Base-by-base conservation (phyloP, 176 grass and related monocot species). In the Musa troglodytarum region DNA sequence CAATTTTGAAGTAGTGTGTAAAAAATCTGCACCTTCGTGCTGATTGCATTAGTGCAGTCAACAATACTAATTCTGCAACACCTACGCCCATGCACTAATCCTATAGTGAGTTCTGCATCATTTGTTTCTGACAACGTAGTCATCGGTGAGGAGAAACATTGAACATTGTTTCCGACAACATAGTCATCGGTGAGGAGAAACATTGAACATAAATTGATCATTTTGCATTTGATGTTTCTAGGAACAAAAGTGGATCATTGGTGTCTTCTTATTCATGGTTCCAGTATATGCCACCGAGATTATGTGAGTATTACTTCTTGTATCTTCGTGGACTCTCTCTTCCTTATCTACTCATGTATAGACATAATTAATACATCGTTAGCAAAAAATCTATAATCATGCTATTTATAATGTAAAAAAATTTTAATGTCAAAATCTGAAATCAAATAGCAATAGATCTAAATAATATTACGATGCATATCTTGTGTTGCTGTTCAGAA, bases 221-320 rank as follows among this genome's bases (percentile, higher is more conserved):
- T 19, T 43, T 29, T 57, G 16, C 54, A 57, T 49, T 43, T 20
- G 49, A 15, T 52, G 2, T 70, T 69, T 90, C 24, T 84, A 97
- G 90, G 93, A 92, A 52, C 93, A 97, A 76, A 92, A 92, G 70
- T 97, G 93, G 93, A 90, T 92, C 76, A 88, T 97, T 52, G 83
- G 28, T 29, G 28, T 29, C 28, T 29, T 97, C 17, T 68, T 90
- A 49, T 97, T 97, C 58, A 92, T 97, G 87, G 93, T 22, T 22
- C 22, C 22, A 22, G 22, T 22, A 22, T 22, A 92, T 75, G 93
- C 90, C 49, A 81, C 77, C 74, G 93, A 90, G 85, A 22, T 0
- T 92, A 87, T 56, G 89, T 92, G 82, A 88, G 93, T 84, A 10
- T 58, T 70, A 0, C 62, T 82, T 15, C 53, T 22, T 22, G 22